Base-by-base conservation (phyloP, 2,329 filamentous ascomycete genomes). In the Pestalotiopsis sp. region DNA sequence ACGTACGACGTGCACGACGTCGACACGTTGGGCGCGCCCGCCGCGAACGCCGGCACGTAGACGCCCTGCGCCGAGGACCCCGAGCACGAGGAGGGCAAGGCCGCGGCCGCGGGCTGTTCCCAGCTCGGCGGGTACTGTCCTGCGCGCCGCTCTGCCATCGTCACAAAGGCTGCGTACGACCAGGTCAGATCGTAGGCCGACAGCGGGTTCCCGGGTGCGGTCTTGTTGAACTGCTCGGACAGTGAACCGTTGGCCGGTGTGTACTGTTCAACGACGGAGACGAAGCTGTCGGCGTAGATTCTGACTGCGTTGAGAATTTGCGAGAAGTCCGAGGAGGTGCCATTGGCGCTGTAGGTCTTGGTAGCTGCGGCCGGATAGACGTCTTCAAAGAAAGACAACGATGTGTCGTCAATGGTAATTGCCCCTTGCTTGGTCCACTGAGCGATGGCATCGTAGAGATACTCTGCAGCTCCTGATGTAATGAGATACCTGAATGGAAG, bases 161-260 rank as follows among this genome's bases (percentile, higher is more conserved):
- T 84, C 58, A 87, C 74, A 72, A 88, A 86, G 0, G 91, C 85
- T 1, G 91, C 90, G 72, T 93, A 93, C 0, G 90, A 92, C 91
- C 91, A 93, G 3, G 91, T 93, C 36, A 93, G 81, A 71, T 86
- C 83, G 17, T 72, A 74, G 1, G 85, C 85, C 5, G 84, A 86
- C 1, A 81, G 74, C 0, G 83, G 83, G 0, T 74, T 72, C 55
- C 71, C 78, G 38, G 75, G 78, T 7, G 73, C 61, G 14, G 74
- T 77, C 60, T 82, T 82, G 69, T 82, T 79, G 72, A 84, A 87
- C 68, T 87, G 85, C 74, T 88, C 85, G 2, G 81, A 78, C 4
- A 86, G 75, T 1, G 79, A 80, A 20, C 86, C 86, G 65, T 83
- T 82, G 4, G 76, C 74, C 0, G 85, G 84, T 0, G 84, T 85